These are phyloP conservation scores for Trichoderma simmonsii DNA, from an alignment of 2,329 filamentous ascomycete species.

Conservation along the genomic window DNA sequence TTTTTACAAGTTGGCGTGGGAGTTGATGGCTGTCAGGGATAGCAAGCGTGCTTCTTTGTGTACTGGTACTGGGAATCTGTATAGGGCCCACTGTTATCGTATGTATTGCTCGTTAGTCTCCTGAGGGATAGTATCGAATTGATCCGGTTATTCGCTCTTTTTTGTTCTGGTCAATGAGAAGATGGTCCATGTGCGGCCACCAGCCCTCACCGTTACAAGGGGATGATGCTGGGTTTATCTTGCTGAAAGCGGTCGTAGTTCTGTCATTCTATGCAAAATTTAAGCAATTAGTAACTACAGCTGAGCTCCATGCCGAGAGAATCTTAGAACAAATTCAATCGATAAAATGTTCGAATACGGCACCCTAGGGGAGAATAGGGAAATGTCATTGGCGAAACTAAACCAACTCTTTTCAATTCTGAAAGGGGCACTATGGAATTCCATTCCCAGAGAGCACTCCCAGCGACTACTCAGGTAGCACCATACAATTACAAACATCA, in stretches of 20 bases:
- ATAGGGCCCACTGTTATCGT: slow-evolving; percentile 13
- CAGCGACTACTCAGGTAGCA: neutral
- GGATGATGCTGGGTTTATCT: neutral
- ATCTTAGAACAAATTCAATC: neutral
- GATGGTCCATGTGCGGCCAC: neutral
- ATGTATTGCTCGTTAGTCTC: slow-evolving; percentile 13
- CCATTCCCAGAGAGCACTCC: neutral
- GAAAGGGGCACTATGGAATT: neutral
- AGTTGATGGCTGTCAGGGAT: slow-evolving; percentile 18
- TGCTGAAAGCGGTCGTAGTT: no score
- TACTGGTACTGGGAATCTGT: slow-evolving; percentile 14
- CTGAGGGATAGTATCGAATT: slow-evolving; percentile 12
- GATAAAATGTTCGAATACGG: neutral
- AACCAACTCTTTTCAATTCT: neutral
- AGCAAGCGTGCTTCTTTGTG: slow-evolving; percentile 20
- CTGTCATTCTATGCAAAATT: neutral
- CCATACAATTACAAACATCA: neutral
- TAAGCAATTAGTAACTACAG: neutral
- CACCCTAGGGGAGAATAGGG: neutral
- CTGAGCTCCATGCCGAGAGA: neutral
- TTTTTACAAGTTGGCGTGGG: slow-evolving; percentile 13
- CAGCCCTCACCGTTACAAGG: neutral
- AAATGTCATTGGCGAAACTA: neutral
- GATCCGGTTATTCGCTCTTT: neutral
- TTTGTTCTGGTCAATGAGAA: neutral